Base-by-base conservation (phyloP, 2,329 filamentous ascomycete genomes). In the Thermothelomyces thermophilus region DNA sequence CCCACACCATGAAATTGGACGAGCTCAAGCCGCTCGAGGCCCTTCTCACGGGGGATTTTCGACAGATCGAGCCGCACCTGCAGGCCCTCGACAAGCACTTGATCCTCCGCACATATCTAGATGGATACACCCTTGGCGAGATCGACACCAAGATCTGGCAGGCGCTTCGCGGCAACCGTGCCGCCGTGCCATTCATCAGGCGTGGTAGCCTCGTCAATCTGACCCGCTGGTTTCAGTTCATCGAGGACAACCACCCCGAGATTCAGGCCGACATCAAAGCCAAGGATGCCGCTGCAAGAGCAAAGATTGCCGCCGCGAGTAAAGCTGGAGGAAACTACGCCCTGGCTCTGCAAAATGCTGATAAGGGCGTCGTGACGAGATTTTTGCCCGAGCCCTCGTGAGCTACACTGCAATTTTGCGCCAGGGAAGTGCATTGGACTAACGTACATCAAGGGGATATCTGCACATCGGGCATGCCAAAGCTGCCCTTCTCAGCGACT, bases 401-500 rank as follows among this genome's bases (percentile, higher is more conserved):
- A 69, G 80, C 36, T 50, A 24, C 24, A 28, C 34, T 3, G 3
- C 26, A 24, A n/a, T 13, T 39, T 11, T 45, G 43, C 48, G 63
- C 49, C 57, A 43, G 49, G 26, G 14, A 34, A 20, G 50, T 28
- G 65, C 57, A 33, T 37, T 17, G 36, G n/a, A 49, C 54, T 57
- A 11, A 53, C 33, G n/a, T 31, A 10, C 14, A 16, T 28, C 13
- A 52, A 77, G 74, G 58, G 90, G 90, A 54, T 95, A 95, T 66
- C 81, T 96, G 39, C 91, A 96, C 71, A 95, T 96, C 57, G 91
- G 91, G 47, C 91, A 97, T 72, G 89, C 90, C 60, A 97, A 97
- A 72, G 65, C 64, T 3, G 64, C 63, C 7, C 59, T 66, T 16
- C 81, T 97, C 50, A 95, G 93, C 72, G 90, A 97, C 68, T 97